These are phyloP conservation scores for Pseudogymnoascus sp. DNA, from an alignment of 2,329 filamentous ascomycete species.

Conservation along the genomic window DNA sequence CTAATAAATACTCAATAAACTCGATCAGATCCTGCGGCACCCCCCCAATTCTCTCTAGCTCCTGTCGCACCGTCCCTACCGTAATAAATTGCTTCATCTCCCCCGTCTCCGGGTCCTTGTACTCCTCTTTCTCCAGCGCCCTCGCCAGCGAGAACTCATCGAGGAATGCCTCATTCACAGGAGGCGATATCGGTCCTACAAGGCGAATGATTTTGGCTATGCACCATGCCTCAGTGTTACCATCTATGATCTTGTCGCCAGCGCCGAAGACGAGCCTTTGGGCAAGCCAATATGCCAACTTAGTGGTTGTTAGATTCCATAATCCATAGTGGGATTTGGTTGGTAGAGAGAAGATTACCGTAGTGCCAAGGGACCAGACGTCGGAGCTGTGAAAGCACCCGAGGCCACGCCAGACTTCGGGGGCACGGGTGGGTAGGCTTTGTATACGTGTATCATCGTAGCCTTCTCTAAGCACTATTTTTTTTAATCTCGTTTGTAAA, in stretches of 20 bases:
- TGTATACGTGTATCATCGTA: slow-evolving; percentile 6
- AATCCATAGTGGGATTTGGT: slow-evolving; percentile 8
- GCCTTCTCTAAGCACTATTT: slow-evolving; percentile 8
- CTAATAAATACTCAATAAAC: slow-evolving; percentile 13
- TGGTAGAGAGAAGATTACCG: slow-evolving; percentile 13
- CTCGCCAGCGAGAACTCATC: slow-evolving; percentile 2
- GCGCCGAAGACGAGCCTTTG: slow-evolving; percentile 16
- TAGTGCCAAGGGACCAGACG: slow-evolving; percentile 21
- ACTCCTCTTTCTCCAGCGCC: slow-evolving; percentile 1
- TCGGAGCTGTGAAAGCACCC: slow-evolving; percentile 19
- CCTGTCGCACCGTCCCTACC: slow-evolving; percentile 13
- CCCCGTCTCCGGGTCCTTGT: slow-evolving; percentile 3
- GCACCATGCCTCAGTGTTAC: slow-evolving; percentile 18
- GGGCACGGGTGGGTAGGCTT: slow-evolving; percentile 8
- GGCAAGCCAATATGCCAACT: slow-evolving; percentile 18
- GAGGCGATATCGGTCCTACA: slow-evolving; percentile 16
- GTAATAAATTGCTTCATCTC: slow-evolving; percentile 8
- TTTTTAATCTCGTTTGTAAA: neutral
- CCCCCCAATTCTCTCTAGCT: slow-evolving; percentile 12
- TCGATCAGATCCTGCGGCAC: slow-evolving; percentile 13
- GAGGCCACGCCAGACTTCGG: slow-evolving; percentile 16
- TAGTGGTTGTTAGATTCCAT: slow-evolving; percentile 7
- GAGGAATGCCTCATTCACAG: slow-evolving; percentile 9
- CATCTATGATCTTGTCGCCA: slow-evolving; percentile 18
- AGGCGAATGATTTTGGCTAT: slow-evolving; percentile 21